phyloP scores from a whole-genome alignment of 148 eudicot species.

The Heliosperma pusillum region DNA sequence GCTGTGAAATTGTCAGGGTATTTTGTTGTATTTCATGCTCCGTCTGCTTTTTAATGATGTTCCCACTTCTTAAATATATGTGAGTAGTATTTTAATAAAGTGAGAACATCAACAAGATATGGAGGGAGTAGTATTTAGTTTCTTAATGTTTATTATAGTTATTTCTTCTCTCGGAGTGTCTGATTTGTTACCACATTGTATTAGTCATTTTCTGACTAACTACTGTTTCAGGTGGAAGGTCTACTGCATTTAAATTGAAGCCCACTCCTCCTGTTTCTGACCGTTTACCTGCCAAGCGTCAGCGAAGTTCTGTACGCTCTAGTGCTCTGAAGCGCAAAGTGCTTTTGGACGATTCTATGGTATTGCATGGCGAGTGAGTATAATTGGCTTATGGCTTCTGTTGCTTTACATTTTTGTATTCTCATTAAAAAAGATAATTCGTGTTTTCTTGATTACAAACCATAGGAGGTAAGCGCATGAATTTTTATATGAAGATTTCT shows the following conservation, averaged over 20 bases:
- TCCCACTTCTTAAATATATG: no score
- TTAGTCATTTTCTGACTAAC: neutral
- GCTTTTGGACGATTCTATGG: slow-evolving; percentile 79
- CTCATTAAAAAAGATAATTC: neutral
- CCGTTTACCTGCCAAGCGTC: slow-evolving; percentile 53
- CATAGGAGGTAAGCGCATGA: neutral
- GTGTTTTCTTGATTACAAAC: neutral
- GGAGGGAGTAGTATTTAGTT: neutral
- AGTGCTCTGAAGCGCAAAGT: slow-evolving; percentile 73
- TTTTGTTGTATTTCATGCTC: neutral
- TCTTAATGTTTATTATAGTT: neutral
- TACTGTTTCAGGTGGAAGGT: slow-evolving; percentile 67
- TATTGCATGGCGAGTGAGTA: slow-evolving; percentile 99
- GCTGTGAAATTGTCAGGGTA: neutral
- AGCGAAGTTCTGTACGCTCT: slow-evolving; percentile 44
- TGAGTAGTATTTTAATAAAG: no score
- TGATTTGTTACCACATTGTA: slow-evolving; percentile 8
- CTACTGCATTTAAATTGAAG: slow-evolving; percentile 66
- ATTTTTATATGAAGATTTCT: neutral
- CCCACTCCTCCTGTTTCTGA: slow-evolving; percentile 56
- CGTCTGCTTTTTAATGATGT: no score
- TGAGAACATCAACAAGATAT: no score
- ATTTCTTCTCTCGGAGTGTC: neutral
- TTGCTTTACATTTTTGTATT: slow-evolving; percentile 1
- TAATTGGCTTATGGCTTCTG: neutral